Evolutionary conservation across 257 asterid genomes (phyloP), one percentile per base, ranked within the genome.

Genomic region (Gentiana macrophylla): DNA sequence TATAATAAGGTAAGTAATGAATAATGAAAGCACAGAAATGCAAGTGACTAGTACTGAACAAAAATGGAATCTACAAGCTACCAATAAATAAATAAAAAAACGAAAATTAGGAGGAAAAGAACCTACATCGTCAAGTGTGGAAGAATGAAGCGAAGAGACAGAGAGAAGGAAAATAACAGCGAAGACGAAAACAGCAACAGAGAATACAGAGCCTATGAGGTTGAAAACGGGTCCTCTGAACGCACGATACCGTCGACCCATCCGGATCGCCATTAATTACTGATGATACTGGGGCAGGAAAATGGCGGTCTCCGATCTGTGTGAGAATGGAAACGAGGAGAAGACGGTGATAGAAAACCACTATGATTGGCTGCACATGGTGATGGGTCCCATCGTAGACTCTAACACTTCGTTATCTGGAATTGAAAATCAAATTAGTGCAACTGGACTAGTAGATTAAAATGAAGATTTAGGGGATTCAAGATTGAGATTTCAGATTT

Each of bases 121-220:
- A 62, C 80, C 60, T 55, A 80, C 81, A n/a, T 32, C 61, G 53
- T 52, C 1, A 57, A 63, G 63, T 62, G 74, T 71, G 55, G 67
- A 57, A 34, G 70, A 34, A 65, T 55, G 36, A 44, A 44, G 11
- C 45, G 75, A 63, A n/a, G 75, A 52, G 6, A 61, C 48, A 49
- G 60, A 62, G 45, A 77, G 68, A 56, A 68, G 57, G 46, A 64
- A 70, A 38, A 67, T 15, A 6, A 75, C 33, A n/a, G 56, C 46
- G 61, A 75, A 53, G 50, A 77, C 34, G 12, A 60, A 37, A 70
- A 68, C 52, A 7, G 59, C 49, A 12, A 69, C 12, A 43, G 59
- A 58, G 49, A 72, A 44, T 49, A 54, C 65, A 58, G 66, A 47
- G 65, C 66, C 37, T 61, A 67, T 61, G 50, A 72, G 57, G 73